phyloP scores from a whole-genome alignment of 2,329 filamentous ascomycete genomes.

The Alternaria rosae region DNA sequence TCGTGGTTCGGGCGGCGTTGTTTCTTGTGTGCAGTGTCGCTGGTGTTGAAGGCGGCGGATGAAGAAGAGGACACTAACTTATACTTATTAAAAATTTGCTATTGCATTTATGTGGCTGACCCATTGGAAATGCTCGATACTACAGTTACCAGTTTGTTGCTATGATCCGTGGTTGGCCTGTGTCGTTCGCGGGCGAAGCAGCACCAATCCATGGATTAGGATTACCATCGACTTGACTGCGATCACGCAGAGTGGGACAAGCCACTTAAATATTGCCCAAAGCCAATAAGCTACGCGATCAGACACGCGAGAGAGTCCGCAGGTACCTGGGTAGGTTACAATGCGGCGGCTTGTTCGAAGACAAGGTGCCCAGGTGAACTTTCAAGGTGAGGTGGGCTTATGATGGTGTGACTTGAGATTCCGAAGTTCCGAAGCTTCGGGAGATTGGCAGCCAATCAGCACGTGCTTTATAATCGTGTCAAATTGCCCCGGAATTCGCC shows the following conservation, averaged over 20 bases:
- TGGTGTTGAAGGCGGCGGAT: not conserved
- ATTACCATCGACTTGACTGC: not conserved
- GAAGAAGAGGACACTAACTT: not conserved
- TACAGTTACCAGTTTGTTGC: not conserved
- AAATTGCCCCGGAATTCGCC: conserved; percentile 24
- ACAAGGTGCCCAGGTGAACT: not conserved
- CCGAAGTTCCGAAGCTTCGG: conserved; percentile 17
- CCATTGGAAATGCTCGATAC: not conserved
- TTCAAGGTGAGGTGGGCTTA: not conserved
- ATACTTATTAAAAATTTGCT: not conserved
- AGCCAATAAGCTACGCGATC: fast-evolving
- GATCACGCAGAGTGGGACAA: not conserved
- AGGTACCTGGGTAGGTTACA: not conserved
- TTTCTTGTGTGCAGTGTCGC: not conserved
- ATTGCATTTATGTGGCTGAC: not conserved
- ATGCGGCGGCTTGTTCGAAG: not conserved
- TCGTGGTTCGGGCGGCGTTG: not conserved
- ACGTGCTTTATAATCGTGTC: conserved; percentile 26
- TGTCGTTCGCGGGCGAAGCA: not conserved
- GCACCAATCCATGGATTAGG: not conserved
- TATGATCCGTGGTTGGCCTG: not conserved
- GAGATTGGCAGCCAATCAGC: conserved; percentile 20
- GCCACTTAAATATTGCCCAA: not conserved
- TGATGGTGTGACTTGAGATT: not conserved
- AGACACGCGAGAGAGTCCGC: not conserved